phyloP scores from a whole-genome alignment of 2,329 filamentous ascomycete genomes.

The Penicillium sp. region DNA sequence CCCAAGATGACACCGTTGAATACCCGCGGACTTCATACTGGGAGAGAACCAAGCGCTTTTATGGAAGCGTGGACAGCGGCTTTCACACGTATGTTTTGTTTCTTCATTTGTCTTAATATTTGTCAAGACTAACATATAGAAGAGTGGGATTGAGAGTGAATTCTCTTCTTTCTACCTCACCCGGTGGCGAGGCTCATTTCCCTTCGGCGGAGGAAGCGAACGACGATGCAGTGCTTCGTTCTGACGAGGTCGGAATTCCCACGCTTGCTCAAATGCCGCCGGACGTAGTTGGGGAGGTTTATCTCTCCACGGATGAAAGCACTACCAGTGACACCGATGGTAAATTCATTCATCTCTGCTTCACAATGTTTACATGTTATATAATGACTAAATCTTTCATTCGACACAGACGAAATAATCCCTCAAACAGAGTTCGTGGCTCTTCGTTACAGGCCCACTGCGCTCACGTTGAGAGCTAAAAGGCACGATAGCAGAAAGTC shows the following conservation, averaged over 20 bases:
- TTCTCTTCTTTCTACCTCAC: background rate
- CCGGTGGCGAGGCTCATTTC: background rate
- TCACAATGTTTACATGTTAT: background rate
- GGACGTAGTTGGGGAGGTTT: background rate
- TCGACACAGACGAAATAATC: background rate
- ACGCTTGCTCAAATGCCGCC: background rate
- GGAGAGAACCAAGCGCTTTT: background rate
- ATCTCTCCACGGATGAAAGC: background rate
- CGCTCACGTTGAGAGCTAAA: fast-evolving
- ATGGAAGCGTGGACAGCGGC: background rate
- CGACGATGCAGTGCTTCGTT: background rate
- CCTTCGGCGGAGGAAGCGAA: background rate
- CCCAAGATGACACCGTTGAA: background rate
- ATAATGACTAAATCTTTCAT: background rate
- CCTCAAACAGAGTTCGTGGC: background rate
- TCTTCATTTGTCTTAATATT: background rate
- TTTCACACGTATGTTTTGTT: background rate
- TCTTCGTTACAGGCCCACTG: background rate
- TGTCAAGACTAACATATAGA: background rate
- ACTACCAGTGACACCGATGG: background rate
- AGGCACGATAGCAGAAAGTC: background rate
- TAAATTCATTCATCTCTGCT: background rate
- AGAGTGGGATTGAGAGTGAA: background rate
- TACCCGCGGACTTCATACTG: background rate
- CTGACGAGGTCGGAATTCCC: background rate